Evolutionary conservation across 1,284 basidiomycete species (phyloP).

Genomic region (Ganoderma resinaceum): DNA sequence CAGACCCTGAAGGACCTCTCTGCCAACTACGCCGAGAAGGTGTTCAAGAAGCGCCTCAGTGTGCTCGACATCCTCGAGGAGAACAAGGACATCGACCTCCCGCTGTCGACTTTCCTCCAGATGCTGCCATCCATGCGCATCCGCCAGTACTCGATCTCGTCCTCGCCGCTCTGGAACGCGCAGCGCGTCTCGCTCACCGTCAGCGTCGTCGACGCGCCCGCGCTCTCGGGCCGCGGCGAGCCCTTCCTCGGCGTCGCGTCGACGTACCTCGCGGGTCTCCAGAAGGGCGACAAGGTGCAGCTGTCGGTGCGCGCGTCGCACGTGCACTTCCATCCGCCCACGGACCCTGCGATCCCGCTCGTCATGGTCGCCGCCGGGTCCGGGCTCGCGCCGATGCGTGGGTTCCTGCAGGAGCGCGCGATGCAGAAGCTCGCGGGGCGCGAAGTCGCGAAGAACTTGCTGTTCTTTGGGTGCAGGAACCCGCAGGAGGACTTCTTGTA

Average conservation of each 20-base stretch:
- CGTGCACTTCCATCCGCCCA: slow-evolving; percentile 53
- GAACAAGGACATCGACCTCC: slow-evolving; percentile 46
- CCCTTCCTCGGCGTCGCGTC: slow-evolving; percentile 57
- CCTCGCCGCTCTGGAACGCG: slow-evolving; percentile 55
- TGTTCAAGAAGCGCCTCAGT: slow-evolving; percentile 48
- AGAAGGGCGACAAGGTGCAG: slow-evolving; percentile 50
- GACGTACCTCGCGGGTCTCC: slow-evolving; percentile 52
- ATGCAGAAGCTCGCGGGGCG: slow-evolving; percentile 52
- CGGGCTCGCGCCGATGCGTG: slow-evolving; percentile 59
- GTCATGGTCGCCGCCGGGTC: slow-evolving; percentile 58
- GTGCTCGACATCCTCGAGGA: slow-evolving; percentile 55
- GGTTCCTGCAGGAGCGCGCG: slow-evolving; percentile 61
- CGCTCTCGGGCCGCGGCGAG: slow-evolving; percentile 42
- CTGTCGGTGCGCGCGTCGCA: slow-evolving; percentile 51
- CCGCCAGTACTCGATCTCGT: slow-evolving; percentile 60
- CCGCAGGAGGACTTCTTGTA: slow-evolving; percentile 53
- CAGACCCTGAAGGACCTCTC: slow-evolving; percentile 38
- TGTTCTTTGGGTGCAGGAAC: slow-evolving; percentile 58
- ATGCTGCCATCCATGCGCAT: slow-evolving; percentile 57
- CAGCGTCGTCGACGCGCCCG: slow-evolving; percentile 49
- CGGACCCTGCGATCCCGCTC: slow-evolving; percentile 50
- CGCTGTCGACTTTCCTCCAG: slow-evolving; percentile 48
- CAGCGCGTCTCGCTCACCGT: slow-evolving; percentile 52
- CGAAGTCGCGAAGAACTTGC: slow-evolving; percentile 48
- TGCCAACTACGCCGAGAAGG: slow-evolving; percentile 43